Conservation (phyloP, 139 green algal genomes). For the Chlorella sorokiniana region DNA sequence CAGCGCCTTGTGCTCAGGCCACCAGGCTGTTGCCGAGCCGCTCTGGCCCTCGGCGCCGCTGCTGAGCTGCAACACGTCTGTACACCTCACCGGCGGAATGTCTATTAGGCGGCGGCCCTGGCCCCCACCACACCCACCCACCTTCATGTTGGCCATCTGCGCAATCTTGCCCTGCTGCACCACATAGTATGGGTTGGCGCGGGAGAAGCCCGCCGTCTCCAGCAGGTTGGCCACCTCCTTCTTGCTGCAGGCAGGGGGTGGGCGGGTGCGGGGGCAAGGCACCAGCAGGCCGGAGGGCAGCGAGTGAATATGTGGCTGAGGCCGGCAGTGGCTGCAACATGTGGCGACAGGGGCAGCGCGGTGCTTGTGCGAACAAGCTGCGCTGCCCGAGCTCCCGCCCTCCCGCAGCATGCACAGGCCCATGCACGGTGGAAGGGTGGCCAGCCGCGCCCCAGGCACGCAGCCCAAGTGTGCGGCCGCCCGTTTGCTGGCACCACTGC, state of each 20-base stretch:
- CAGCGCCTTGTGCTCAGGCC: no score
- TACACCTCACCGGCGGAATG: not conserved
- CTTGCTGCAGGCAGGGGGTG: conserved; percentile 66
- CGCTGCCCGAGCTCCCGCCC: not conserved
- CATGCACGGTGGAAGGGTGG: not conserved
- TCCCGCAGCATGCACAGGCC: not conserved
- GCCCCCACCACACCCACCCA: not conserved
- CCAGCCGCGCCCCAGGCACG: not conserved
- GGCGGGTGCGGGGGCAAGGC: not conserved
- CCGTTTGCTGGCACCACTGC: no score
- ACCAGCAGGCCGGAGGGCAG: not conserved
- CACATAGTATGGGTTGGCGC: conserved; percentile 98
- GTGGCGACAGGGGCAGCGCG: no score
- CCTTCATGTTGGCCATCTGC: conserved; percentile 72
- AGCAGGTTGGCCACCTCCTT: conserved; percentile 94
- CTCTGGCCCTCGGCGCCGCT: no score
- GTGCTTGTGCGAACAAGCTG: no score
- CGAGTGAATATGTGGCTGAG: not conserved
- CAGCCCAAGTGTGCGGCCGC: no score
- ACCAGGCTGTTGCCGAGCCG: no score
- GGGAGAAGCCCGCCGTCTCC: conserved; percentile 95
- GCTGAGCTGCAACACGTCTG: no score
- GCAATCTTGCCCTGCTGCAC: conserved; percentile 96
- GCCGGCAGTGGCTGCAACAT: not conserved
- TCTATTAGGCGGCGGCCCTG: not conserved